phyloP scores from a whole-genome alignment of 805 yeast species.

The Isabelozyma pseudorhagii region DNA sequence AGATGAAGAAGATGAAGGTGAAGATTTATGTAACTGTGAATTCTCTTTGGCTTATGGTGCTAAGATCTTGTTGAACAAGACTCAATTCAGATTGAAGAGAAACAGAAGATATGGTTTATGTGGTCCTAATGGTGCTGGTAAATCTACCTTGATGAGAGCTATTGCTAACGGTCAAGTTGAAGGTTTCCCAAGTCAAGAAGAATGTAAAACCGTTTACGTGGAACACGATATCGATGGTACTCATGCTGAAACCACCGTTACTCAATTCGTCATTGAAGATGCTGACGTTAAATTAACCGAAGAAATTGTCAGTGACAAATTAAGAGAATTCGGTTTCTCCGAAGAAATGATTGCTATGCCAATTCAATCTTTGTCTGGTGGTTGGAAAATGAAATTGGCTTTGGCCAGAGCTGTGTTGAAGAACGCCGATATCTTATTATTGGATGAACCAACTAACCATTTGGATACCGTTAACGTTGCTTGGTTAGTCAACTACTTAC shows the following conservation, averaged over 20 bases:
- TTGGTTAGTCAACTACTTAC: constrained; percentile 99
- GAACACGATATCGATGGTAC: constrained; percentile 98
- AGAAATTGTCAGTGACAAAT: constrained; percentile 70
- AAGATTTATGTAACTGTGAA: constrained; percentile 99
- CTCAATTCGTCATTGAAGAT: constrained; percentile 85
- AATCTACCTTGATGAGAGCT: constrained; percentile 81
- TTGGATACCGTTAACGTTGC: constrained; percentile 99
- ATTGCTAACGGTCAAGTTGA: constrained; percentile 98
- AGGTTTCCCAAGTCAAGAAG: constrained; percentile 99
- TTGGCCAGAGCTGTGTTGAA: constrained; percentile 98
- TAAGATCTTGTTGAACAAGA: constrained; percentile 98
- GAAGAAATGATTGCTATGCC: constrained; percentile 93
- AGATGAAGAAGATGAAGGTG: constrained; percentile 98
- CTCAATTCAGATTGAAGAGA: constrained; percentile 98
- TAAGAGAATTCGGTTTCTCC: constrained; percentile 88
- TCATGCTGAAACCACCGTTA: constrained; percentile 92
- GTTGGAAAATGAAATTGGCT: constrained; percentile 99
- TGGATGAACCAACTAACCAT: constrained; percentile 99
- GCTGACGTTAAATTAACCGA: constrained; percentile 69
- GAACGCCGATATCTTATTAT: constrained; percentile 95
- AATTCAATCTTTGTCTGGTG: constrained; percentile 97
- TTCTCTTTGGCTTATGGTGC: constrained; percentile 99
- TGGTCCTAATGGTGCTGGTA: constrained; percentile 57
- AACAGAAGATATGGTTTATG: constrained; percentile 98
- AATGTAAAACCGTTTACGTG: constrained; percentile 98